phyloP scores from a whole-genome alignment of 192 early-diverging fungal genomes.

The Umbelopsis vinacea region DNA sequence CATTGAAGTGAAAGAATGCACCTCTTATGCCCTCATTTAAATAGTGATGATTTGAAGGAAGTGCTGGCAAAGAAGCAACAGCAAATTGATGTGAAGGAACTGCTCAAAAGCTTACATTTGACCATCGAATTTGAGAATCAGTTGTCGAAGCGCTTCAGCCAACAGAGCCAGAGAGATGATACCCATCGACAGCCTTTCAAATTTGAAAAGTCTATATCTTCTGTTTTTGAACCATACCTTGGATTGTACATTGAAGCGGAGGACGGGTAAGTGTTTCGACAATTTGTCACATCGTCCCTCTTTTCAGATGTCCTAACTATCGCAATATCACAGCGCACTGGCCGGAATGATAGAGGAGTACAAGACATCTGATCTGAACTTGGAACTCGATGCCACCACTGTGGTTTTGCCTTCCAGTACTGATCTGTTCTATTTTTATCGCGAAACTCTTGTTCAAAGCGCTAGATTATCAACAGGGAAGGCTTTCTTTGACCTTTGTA shows the following conservation, averaged over 20 bases:
- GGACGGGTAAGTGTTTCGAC: slow-evolving; percentile 58
- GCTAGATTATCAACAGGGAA: slow-evolving; percentile 83
- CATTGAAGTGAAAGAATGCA: slow-evolving; percentile 6
- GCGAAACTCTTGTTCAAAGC: slow-evolving; percentile 85
- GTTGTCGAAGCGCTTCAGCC: slow-evolving; percentile 72
- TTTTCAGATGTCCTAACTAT: not conserved
- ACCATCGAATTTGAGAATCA: slow-evolving; percentile 94
- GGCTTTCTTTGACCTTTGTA: slow-evolving; percentile 84
- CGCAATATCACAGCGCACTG: slow-evolving; percentile 50
- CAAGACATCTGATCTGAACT: slow-evolving; percentile 42
- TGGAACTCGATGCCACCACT: slow-evolving; percentile 60
- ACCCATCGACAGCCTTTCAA: slow-evolving; percentile 27
- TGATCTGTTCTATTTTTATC: slow-evolving; percentile 91
- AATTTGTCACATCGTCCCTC: not conserved
- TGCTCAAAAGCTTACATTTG: slow-evolving; percentile 77
- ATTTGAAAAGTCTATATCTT: slow-evolving; percentile 82
- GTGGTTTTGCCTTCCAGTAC: slow-evolving; percentile 85
- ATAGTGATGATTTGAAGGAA: slow-evolving; percentile 67
- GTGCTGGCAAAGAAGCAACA: slow-evolving; percentile 61
- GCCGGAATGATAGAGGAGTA: slow-evolving; percentile 64
- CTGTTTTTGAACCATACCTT: slow-evolving; percentile 87
- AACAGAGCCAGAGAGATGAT: slow-evolving; percentile 18
- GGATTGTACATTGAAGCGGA: slow-evolving; percentile 87
- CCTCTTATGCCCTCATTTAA: not conserved
- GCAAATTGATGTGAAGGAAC: slow-evolving; percentile 67